A percentile compares a stretch with the other conserved stretches of the same genome.
Evolutionary conservation across 805 yeast genomes (phyloP).

Genomic region (Saccharomycopsis fodiens): DNA sequence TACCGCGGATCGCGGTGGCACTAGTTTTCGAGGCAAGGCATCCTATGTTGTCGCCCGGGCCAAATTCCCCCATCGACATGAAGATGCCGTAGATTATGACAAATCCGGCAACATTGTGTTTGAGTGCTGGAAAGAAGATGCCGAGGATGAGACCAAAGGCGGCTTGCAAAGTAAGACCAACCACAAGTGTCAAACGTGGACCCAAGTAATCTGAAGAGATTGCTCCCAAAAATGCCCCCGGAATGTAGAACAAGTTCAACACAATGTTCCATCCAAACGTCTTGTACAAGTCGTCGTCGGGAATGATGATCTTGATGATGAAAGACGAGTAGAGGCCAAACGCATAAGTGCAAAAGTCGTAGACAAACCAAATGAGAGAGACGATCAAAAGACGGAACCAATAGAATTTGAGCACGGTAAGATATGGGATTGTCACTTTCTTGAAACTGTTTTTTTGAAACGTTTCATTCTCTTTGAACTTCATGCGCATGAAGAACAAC

Average conservation of each 20-base stretch:
- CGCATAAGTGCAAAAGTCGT: slow-evolving; percentile 82
- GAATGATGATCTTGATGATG: slow-evolving; percentile 53
- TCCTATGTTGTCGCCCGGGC: slow-evolving; percentile 92
- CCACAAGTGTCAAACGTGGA: slow-evolving; percentile 70
- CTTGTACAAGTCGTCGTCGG: slow-evolving; percentile 55
- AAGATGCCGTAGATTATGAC: slow-evolving; percentile 86
- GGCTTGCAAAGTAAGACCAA: slow-evolving; percentile 70
- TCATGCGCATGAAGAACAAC: slow-evolving; percentile 69
- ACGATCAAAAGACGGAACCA: slow-evolving; percentile 72
- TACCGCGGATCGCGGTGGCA: slow-evolving; percentile 84
- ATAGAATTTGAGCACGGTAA: slow-evolving; percentile 66
- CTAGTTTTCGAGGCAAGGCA: slow-evolving; percentile 78
- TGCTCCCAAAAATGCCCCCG: slow-evolving; percentile 90
- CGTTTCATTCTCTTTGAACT: slow-evolving; percentile 64
- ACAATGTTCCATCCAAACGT: slow-evolving; percentile 92
- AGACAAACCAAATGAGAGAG: slow-evolving; percentile 80
- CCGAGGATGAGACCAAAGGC: slow-evolving; percentile 81
- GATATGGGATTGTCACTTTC: slow-evolving; percentile 54
- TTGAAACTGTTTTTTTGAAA: slow-evolving; percentile 68
- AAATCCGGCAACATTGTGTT: slow-evolving; percentile 63
- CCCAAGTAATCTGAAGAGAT: slow-evolving; percentile 77
- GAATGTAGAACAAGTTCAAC: slow-evolving; percentile 78
- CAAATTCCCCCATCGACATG: slow-evolving; percentile 82
- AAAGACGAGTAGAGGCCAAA: slow-evolving; percentile 78
- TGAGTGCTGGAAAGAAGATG: slow-evolving; percentile 49